Base-by-base conservation (phyloP, 495 filamentous ascomycete species). In the Thermothielavioides terrestris region DNA sequence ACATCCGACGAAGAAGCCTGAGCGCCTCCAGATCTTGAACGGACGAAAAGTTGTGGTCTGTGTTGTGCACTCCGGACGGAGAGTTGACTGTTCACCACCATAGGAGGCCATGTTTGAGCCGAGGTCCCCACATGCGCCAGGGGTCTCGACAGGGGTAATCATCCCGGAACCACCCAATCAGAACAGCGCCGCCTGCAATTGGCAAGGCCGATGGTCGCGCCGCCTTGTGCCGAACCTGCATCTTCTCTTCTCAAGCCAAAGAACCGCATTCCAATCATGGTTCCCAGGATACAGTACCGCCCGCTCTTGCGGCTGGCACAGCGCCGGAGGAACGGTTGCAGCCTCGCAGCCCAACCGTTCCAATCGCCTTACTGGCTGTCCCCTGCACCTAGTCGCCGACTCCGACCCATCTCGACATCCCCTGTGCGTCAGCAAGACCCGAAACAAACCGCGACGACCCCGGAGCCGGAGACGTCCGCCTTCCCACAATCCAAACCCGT, bases 201-300 rank as follows among this genome's bases (percentile, higher is more conserved):
- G n/a, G n/a, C n/a, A n/a, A n/a, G n/a, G n/a, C n/a, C n/a, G n/a
- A n/a, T n/a, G n/a, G n/a, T n/a, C n/a, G n/a, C n/a, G n/a, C n/a
- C n/a, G n/a, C n/a, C 22, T 32, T 15, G 20, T 7, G 6, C 22
- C 14, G 6, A 34, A 40, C 26, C 27, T 15, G 36, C 40, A 22
- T 27, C 1, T 4, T 6, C 27, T 32, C 17, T 9, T 26, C 36
- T 35, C 12, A 17, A 9, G n/a, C 38, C 1, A 15, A 23, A 34
- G 15, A 11, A 22, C 6, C 25, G 14, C 44, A 21, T 22, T 23
- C 8, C 18, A 15, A 14, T 20, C 30, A 54, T 54, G 52, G n/a
- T 26, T 6, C 27, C 17, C 26, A 42, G 53, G 46, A 42, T 42
- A 50, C 53, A 46, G 21, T 42, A n/a, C 47, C 53, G 42, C 20